phyloP scores from a whole-genome alignment of 306 rosid species.

The Carpinus viminea region DNA sequence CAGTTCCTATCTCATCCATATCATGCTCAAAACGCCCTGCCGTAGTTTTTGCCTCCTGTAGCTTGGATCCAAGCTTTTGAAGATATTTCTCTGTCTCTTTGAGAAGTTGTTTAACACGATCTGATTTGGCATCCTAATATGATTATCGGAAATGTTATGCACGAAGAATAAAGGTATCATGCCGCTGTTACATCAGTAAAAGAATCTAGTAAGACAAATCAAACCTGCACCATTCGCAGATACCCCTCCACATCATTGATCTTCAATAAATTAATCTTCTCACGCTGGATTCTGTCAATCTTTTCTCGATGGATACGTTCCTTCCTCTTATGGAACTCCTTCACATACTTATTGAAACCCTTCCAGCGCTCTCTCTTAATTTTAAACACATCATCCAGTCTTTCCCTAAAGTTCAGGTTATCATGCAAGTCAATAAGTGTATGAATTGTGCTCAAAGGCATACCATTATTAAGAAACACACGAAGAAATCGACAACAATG shows the following conservation, averaged over 20 bases:
- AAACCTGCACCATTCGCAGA: constrained; percentile 98
- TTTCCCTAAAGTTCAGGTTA: constrained; percentile 70
- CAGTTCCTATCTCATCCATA: constrained; percentile 59
- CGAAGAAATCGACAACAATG: constrained; percentile 11
- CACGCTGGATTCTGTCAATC: constrained; percentile 98
- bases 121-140: constrained; percentile 92
- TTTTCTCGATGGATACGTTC: constrained; percentile 98
- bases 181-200: constrained; percentile 15
- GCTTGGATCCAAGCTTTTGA: constrained; percentile 95
- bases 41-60: constrained; percentile 75
- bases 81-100: constrained; percentile 98
- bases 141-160: constrained; percentile 22
- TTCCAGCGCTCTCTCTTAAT: constrained; percentile 86
- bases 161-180: constrained; percentile 9
- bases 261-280: constrained; percentile 94
- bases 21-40: constrained; percentile 69
- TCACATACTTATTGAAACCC: constrained; percentile 88
- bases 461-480: not conserved
- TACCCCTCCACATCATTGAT: constrained; percentile 99
- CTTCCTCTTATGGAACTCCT: constrained; percentile 94
- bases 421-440: constrained; percentile 19
- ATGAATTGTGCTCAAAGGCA: not conserved
- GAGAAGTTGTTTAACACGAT: constrained; percentile 98
- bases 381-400: constrained; percentile 88
- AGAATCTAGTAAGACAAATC: constrained; percentile 23